Base-by-base conservation (phyloP, 768 basidiomycete species). In the Boletellus sp. region DNA sequence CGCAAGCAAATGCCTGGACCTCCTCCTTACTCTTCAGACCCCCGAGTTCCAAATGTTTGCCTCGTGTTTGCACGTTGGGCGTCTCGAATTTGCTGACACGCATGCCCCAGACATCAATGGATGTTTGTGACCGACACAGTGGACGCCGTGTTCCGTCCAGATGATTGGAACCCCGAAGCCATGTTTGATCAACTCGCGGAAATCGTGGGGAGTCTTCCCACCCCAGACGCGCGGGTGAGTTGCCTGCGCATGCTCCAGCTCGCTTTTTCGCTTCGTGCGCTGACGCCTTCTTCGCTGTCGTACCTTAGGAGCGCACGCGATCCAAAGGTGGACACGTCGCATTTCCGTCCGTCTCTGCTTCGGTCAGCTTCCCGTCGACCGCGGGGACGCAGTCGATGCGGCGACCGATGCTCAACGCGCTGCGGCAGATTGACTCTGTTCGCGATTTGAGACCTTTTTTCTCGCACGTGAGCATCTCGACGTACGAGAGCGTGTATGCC, bases 71-170 rank as follows among this genome's bases (percentile, higher is more conserved):
- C 12, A 51, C 11, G 33, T 5, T 31, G 6, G 34, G 3, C 17
- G 11, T 2, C 15, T 13, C 15, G 11, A 39, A 44, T 43, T 47
- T 7, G 40, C 47, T 65, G 10, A 62, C 42, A 13, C 19, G 5
- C 13, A 3, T 17, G 37, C 23, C 43, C 17, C 56, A 90, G 87
- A 64, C 90, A 98, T 66, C 94, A 99, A 73, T 99, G 96, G 95
- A 90, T 96, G 61, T 99, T 98, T 67, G 83, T 97, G 37, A 96
- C 94, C 3, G 95, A 99, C 67, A 98, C 95, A 0, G 90, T 94
- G 6, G 96, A 98, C 60, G 94, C 95, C 0, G 79, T 94, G 31
- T 94, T 92, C 69, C 85, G 83, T 16, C 89, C 93, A 0, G 85
- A 93, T 50, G 75, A 84, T 39, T 92, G 87, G 80, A 74, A 74